phyloP scores from a whole-genome alignment of 148 eudicot species.

The Amaranthus palmeri region DNA sequence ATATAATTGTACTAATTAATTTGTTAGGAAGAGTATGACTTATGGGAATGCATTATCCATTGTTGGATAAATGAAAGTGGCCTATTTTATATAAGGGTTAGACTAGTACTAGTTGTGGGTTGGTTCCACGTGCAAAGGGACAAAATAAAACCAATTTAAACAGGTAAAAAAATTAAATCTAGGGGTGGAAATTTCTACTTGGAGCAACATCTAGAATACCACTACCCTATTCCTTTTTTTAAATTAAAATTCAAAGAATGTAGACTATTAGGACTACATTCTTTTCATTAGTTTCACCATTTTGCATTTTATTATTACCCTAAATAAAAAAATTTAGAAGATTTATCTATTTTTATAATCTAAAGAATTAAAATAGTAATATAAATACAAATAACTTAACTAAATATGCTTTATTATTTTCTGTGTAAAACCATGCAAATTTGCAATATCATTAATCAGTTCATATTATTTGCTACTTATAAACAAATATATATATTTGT shows the following conservation, averaged over 20 bases:
- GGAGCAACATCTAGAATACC: neutral
- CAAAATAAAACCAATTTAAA: neutral
- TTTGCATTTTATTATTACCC: neutral
- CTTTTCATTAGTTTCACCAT: neutral
- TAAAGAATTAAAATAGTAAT: no score
- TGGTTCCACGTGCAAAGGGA: slow-evolving; percentile 15
- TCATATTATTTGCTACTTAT: no score
- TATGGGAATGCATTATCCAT: slow-evolving; percentile 8
- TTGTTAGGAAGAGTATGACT: neutral
- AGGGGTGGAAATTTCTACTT: neutral
- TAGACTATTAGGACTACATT: neutral
- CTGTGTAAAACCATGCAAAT: no score
- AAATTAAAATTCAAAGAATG: no score
- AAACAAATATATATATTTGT: no score
- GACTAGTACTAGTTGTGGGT: neutral
- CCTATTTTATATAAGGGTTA: neutral
- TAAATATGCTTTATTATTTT: no score
- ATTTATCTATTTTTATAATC: no score
- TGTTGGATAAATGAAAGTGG: neutral
- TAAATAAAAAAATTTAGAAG: neutral
- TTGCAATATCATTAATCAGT: no score
- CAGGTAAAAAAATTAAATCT: neutral
- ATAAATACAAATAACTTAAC: no score
- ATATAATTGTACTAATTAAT: no score
- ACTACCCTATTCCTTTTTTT: neutral